A percentile compares a stretch with the other conserved stretches of the same genome.
Conservation (phyloP, 2,329 filamentous ascomycete genomes). For the Xylariaceae sp. region DNA sequence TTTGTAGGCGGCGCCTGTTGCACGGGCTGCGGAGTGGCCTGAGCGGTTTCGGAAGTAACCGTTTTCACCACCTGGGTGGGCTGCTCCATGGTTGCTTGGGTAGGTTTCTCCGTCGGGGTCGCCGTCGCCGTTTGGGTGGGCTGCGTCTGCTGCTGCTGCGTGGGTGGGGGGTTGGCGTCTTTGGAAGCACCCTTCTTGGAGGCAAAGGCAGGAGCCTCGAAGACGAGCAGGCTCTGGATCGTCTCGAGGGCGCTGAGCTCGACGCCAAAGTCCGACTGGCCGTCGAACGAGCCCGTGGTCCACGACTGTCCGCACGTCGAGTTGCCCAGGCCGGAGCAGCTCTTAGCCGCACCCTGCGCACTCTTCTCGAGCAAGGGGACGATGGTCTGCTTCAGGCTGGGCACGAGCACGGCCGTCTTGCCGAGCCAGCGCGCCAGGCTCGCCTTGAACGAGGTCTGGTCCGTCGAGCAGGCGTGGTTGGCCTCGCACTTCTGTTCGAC, state of each 20-base stretch:
- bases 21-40: too few species aligned
- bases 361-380: slow-evolving; percentile 23
- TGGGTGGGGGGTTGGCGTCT: background rate
- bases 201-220: slow-evolving; percentile 10
- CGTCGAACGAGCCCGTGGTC: slow-evolving; percentile 42
- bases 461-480: slow-evolving; percentile 23
- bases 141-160: background rate
- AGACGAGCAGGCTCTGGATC: slow-evolving; percentile 33
- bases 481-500: slow-evolving; percentile 54
- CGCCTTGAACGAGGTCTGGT: slow-evolving; percentile 36
- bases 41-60: too few species aligned
- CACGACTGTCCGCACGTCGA: slow-evolving; percentile 48
- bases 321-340: slow-evolving; percentile 22
- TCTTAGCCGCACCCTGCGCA: slow-evolving; percentile 36
- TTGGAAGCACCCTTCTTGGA: background rate
- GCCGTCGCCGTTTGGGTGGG: background rate
- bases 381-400: slow-evolving; percentile 23
- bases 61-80: too few species aligned
- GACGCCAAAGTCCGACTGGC: slow-evolving; percentile 48
- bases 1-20: too few species aligned
- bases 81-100: too few species aligned
- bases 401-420: slow-evolving; percentile 32
- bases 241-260: slow-evolving; percentile 50
- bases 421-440: slow-evolving; percentile 44
- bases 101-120: too few species aligned